These are phyloP conservation scores for Hymenoscyphus occultus DNA, from an alignment of 2,329 filamentous ascomycete species.

Conservation along the genomic window DNA sequence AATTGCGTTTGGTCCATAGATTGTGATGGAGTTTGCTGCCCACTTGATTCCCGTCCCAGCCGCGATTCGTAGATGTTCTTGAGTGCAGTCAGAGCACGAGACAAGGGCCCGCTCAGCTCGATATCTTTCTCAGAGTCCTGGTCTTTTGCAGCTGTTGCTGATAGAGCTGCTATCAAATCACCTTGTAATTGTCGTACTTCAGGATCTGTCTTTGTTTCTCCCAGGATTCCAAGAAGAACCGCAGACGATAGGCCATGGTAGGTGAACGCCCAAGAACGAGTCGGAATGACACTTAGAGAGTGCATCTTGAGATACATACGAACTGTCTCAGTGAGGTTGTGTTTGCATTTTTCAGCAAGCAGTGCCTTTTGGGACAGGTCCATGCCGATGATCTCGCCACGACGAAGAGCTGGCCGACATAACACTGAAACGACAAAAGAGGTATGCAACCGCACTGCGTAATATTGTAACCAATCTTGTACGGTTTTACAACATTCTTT, in stretches of 20 bases:
- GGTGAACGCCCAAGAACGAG: conserved; percentile 65
- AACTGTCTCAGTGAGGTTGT: conserved; percentile 62
- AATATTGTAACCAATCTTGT: conserved; percentile 61
- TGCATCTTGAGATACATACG: conserved; percentile 69
- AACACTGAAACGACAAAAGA: conserved; percentile 64
- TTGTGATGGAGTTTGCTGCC: conserved; percentile 18
- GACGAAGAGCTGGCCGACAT: conserved; percentile 59
- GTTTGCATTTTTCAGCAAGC: conserved; percentile 57
- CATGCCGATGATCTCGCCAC: conserved; percentile 47
- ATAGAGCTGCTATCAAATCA: conserved; percentile 61
- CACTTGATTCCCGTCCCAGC: conserved; percentile 43
- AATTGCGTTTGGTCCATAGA: conserved; percentile 27
- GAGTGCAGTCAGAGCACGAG: conserved; percentile 57
- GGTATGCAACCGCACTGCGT: conserved; percentile 61
- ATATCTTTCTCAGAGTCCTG: conserved; percentile 34
- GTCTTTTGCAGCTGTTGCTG: conserved; percentile 63
- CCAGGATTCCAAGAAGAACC: conserved; percentile 59
- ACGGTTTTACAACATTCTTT: conserved; percentile 64
- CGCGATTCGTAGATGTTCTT: conserved; percentile 65
- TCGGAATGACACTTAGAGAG: conserved; percentile 63
- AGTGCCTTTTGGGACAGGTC: conserved; percentile 51
- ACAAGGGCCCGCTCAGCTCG: conserved; percentile 50
- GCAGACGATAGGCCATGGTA: conserved; percentile 66
- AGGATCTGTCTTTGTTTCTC: conserved; percentile 60
- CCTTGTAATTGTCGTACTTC: conserved; percentile 63